A percentile compares a stretch with the other conserved stretches of the same genome.
phyloP scores from a whole-genome alignment of 257 asterid species.

The Solanum dulcamara region DNA sequence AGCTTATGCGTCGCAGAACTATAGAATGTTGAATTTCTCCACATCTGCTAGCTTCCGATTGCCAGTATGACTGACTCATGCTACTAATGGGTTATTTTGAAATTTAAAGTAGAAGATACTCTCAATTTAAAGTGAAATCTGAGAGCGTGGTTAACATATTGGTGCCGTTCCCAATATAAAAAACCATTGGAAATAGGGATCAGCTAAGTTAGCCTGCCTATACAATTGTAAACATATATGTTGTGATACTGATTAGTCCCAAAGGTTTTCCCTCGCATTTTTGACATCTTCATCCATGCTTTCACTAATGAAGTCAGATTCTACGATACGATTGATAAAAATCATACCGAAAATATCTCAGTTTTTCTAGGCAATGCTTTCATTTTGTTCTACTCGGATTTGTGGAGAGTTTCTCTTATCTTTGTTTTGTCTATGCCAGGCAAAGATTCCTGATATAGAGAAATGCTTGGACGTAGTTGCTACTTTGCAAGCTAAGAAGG shows the following conservation, averaged over 20 bases:
- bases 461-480: conserved; percentile 78
- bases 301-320: background rate
- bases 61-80: background rate
- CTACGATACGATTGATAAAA: background rate
- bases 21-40: background rate
- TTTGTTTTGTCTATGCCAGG: conserved; percentile 29
- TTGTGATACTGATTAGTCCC: background rate
- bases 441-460: conserved; percentile 89
- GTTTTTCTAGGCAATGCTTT: background rate
- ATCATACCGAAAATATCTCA: background rate
- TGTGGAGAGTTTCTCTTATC: background rate
- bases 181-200: background rate
- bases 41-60: background rate
- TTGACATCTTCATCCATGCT: background rate
- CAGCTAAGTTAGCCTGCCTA: background rate
- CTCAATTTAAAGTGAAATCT: background rate
- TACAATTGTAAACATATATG: background rate
- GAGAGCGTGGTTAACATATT: background rate
- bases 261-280: background rate
- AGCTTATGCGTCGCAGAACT: background rate
- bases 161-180: background rate
- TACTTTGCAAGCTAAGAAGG: conserved; percentile 73
- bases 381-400: background rate
- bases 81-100: background rate
- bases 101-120: background rate